Evolutionary conservation across 306 rosid species (phyloP).

Genomic region (Datisca glomerata): DNA sequence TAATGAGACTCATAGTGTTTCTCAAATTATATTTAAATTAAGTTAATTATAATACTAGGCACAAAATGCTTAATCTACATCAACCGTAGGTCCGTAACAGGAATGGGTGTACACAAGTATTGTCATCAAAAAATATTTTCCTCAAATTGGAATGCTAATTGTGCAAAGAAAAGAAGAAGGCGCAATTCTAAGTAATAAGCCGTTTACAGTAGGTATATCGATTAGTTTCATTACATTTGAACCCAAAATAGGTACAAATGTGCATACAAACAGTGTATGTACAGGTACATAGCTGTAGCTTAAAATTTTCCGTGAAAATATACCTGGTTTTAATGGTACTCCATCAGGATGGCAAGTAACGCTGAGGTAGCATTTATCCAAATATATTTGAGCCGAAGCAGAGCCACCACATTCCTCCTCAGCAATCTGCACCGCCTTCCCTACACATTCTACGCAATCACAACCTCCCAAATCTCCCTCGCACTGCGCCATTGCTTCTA

Average conservation of each 20-base stretch:
- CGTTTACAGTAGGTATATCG: too few relatives aligned
- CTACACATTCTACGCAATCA: constrained; percentile 48
- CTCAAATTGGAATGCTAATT: not conserved
- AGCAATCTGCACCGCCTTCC: constrained; percentile 34
- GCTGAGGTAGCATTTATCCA: constrained; percentile 43
- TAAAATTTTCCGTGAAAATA: not conserved
- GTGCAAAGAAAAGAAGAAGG: not conserved
- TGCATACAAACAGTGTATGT: not conserved
- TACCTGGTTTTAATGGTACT: not conserved
- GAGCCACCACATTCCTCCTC: constrained; percentile 33
- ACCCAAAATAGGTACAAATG: not conserved
- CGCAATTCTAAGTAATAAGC: not conserved
- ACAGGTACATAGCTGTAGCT: not conserved
- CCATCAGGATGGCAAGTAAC: constrained; percentile 19
- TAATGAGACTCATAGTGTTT: too few relatives aligned
- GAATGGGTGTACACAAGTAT: too few relatives aligned
- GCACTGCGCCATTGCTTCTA: constrained; percentile 60
- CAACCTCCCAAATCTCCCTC: constrained; percentile 35
- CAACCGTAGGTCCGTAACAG: too few relatives aligned
- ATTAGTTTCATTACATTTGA: not conserved
- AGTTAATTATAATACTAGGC: too few relatives aligned
- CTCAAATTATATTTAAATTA: too few relatives aligned
- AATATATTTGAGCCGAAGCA: constrained; percentile 39
- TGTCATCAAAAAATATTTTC: too few relatives aligned
- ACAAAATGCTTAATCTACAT: too few relatives aligned